phyloP scores from a whole-genome alignment of 257 asterid species.

The Schizonepeta tenuifolia region DNA sequence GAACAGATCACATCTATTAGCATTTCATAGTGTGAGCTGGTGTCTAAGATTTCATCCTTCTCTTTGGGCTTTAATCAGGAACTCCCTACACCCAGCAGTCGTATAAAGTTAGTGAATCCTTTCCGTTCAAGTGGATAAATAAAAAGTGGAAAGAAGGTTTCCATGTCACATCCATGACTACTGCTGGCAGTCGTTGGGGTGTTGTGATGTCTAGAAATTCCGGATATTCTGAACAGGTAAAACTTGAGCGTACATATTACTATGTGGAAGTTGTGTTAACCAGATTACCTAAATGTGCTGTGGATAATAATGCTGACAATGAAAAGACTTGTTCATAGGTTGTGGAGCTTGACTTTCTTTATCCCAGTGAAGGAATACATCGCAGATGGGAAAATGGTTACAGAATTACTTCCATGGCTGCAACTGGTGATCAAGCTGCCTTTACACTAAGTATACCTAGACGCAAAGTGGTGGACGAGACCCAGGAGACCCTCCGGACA shows the following conservation, averaged over 20 bases:
- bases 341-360: conserved; percentile 93
- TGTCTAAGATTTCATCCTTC: conserved; percentile 5
- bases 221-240: conserved; percentile 94
- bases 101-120: conserved; percentile 95
- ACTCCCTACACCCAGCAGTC: conserved; percentile 97
- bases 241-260: conserved; percentile 1
- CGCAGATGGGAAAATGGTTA: conserved; percentile 95
- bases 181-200: conserved; percentile 99
- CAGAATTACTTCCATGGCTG: conserved; percentile 94
- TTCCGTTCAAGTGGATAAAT: conserved; percentile 98
- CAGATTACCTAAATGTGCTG: not conserved
- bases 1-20: not conserved
- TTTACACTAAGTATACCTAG: conserved; percentile 86
- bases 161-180: conserved; percentile 98
- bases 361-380: conserved; percentile 97
- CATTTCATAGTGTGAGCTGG: not conserved
- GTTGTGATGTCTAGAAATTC: conserved; percentile 97
- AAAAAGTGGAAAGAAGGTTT: conserved; percentile 99
- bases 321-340: conserved; percentile 48
- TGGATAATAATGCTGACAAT: not conserved
- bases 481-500: conserved; percentile 96
- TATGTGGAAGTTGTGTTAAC: not conserved
- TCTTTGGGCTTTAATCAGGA: conserved; percentile 48
- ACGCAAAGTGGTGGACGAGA: conserved; percentile 88
- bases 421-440: conserved; percentile 92